phyloP scores from a whole-genome alignment of 495 filamentous ascomycete species.

The Penicillium pancosmium region DNA sequence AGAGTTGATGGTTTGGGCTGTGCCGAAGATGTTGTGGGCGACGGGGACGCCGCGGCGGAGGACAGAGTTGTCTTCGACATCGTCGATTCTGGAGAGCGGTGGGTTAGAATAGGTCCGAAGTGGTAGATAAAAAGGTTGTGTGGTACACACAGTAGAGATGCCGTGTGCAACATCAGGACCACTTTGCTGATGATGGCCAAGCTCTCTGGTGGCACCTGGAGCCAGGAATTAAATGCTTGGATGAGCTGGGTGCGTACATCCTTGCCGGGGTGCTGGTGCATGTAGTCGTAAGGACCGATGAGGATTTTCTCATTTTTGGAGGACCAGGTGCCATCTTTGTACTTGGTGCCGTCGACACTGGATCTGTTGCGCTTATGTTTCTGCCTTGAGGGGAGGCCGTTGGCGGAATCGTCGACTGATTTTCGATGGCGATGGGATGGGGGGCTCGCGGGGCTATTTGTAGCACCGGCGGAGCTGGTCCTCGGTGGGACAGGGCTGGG shows the following conservation, averaged over 20 bases:
- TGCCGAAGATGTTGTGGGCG: slow-evolving; percentile 92
- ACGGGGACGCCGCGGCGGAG: slow-evolving; percentile 90
- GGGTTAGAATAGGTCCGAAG: background rate
- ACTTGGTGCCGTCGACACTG: slow-evolving; percentile 53
- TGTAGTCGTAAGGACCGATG: slow-evolving; percentile 85
- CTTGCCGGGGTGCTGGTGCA: slow-evolving; percentile 84
- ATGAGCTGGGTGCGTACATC: slow-evolving; percentile 86
- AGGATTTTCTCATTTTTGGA: slow-evolving; percentile 76
- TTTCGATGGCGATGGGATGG: slow-evolving; percentile 40
- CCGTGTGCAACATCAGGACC: slow-evolving; percentile 90
- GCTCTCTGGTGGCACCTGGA: slow-evolving; percentile 77
- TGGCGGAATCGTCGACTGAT: slow-evolving; percentile 49
- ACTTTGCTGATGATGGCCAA: slow-evolving; percentile 84
- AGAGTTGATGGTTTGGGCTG: slow-evolving; percentile 94
- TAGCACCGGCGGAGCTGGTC: slow-evolving; percentile 64
- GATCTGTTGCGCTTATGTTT: slow-evolving; percentile 45
- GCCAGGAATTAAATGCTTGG: slow-evolving; percentile 86
- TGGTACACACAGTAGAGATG: slow-evolving; percentile 72
- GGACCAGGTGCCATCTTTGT: slow-evolving; percentile 63
- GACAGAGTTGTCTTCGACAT: slow-evolving; percentile 82
- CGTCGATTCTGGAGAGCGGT: slow-evolving; percentile 67
- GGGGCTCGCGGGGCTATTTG: slow-evolving; percentile 31
- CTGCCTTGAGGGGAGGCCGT: slow-evolving; percentile 29
- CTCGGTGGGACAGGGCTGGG: slow-evolving; percentile 73
- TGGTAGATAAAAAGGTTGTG: background rate